Percentiles rank a stretch among this genome's conserved stretches.
phyloP scores from a whole-genome alignment of 2,329 filamentous ascomycete species.

The Epichloe gansuensis region DNA sequence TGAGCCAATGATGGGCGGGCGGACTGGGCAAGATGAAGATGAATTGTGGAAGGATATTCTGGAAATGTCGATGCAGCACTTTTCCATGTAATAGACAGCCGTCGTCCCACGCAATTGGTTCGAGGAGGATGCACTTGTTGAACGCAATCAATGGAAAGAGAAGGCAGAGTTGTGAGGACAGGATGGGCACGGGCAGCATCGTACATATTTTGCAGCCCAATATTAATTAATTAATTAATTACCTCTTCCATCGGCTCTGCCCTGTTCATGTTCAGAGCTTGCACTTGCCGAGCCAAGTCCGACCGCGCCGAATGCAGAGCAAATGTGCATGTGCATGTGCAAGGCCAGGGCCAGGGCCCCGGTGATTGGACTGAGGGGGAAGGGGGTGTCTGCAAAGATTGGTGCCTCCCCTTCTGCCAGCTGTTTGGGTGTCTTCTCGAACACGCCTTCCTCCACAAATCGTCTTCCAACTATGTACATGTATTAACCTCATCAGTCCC shows the following conservation, averaged over 20 bases:
- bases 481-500: too few species aligned
- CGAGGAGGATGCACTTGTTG: too few species aligned
- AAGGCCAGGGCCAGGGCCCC: too few species aligned
- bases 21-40: not conserved
- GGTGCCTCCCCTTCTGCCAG: too few species aligned
- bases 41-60: not conserved
- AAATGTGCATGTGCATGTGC: not conserved
- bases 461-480: not conserved
- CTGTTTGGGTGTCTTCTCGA: too few species aligned
- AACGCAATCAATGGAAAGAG: not conserved
- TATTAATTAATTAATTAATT: too few species aligned
- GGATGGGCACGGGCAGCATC: not conserved
- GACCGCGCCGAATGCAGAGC: not conserved
- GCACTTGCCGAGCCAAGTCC: conserved; percentile 8
- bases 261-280: too few species aligned
- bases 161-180: not conserved
- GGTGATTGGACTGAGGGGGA: not conserved
- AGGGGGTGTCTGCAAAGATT: too few species aligned
- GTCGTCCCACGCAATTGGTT: too few species aligned
- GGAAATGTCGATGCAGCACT: too few species aligned
- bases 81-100: too few species aligned
- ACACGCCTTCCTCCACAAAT: not conserved
- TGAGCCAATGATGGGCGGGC: not conserved
- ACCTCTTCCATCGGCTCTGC: too few species aligned
- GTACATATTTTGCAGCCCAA: not conserved